Evolutionary conservation across 1,284 basidiomycete species (phyloP).

Genomic region (Meripilus lineatus): DNA sequence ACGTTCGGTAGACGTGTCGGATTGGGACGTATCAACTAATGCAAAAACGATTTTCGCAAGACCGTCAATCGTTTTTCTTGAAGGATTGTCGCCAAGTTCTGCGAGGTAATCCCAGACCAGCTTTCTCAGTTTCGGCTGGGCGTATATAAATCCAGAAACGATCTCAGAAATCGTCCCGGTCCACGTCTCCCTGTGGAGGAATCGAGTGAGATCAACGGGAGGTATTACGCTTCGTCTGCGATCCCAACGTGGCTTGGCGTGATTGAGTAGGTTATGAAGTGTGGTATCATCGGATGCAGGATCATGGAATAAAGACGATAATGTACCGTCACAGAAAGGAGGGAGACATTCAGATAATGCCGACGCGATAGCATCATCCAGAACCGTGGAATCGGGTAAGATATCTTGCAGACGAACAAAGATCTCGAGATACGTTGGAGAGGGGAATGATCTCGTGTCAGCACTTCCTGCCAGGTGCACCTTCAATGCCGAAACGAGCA

Average conservation of each 20-base stretch:
- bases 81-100: no score
- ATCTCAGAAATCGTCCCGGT: conserved; percentile 35
- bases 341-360: conserved; percentile 39
- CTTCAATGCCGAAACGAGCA: no score
- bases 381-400: conserved; percentile 29
- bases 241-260: no score
- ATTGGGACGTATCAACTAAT: conserved; percentile 12
- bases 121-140: no score
- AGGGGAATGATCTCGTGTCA: no score
- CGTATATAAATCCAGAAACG: conserved; percentile 40
- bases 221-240: no score
- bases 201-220: conserved; percentile 25
- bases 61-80: background rate
- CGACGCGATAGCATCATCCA: conserved; percentile 46
- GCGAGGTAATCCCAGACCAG: no score
- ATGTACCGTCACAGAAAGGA: conserved; percentile 37
- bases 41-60: conserved; percentile 15
- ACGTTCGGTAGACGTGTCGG: background rate
- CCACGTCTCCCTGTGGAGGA: conserved; percentile 38
- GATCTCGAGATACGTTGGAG: no score
- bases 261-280: no score
- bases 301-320: no score
- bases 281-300: no score
- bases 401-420: conserved; percentile 21
- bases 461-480: no score